Base-by-base conservation (phyloP, 176 grass and related monocot genomes). In the Eragrostis nindensis region DNA sequence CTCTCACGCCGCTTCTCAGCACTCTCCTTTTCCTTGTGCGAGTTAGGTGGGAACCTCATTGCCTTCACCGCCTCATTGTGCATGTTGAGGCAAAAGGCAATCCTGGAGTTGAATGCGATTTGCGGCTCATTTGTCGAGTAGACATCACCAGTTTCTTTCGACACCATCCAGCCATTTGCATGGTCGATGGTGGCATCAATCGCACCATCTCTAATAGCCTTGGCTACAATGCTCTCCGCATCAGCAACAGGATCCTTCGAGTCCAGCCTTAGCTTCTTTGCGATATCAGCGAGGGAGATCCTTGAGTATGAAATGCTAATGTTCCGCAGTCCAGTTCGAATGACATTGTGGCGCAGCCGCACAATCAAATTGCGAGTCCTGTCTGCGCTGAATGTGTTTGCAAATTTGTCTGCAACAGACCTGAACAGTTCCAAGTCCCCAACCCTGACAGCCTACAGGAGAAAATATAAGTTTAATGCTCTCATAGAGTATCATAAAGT, bases 81-180 rank as follows among this genome's bases (percentile, higher is more conserved):
- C 91, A 97, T 97, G 63, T 97, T 97, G 14, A 97, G 87, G 89
- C 94, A 97, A 46, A 97, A 97, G 6, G 87, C 88, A 76, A 97
- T 93, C 72, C 94, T 89, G 3, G 94, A 91, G 65, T 97, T 93
- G 85, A 97, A 93, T 15, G 90, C 94, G 24, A 88, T 76, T 54
- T 97, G 94, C 0, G 94, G 94, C 69, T 97, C 94, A 30, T 97
- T 97, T 38, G 94, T 97, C 0, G 91, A 93, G 74, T 97, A 97
- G 27, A 97, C 91, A 77, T 97, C 94, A 4, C 94, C 94, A 6
- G 94, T 97, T 71, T 97, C 94, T 48, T 97, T 97, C 0, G 90
- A 93, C 2, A 97, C 86, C 94, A 97, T 93, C 88, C 91, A 97
- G 18, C 94, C 91, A 56, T 93, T 89, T 2, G 80, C 73, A 61